Evolutionary conservation across 108 stramenopile genomes (phyloP), one percentile per base, ranked within the genome.

Genomic region (Hondaea fermentalgiana): DNA sequence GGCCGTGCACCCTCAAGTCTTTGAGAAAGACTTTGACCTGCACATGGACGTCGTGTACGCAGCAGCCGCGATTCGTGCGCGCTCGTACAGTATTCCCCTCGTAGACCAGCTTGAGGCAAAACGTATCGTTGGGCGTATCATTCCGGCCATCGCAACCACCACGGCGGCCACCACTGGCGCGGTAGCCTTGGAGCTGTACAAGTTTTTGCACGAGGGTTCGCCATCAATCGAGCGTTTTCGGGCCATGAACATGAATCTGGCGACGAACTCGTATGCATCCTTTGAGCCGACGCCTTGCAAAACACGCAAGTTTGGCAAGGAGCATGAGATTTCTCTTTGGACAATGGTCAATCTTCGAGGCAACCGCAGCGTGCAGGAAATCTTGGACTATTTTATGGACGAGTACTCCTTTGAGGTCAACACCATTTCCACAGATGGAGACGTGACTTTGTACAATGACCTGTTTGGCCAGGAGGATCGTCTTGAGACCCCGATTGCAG

Each of bases 1-100:
- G 92, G 76, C n/a, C 19, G 60, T 92, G 25, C 17, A 19, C 89
- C 88, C 89, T 51, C 89, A 53, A 58, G 89, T 59, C 59, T 94
- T 94, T 53, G 93, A 93, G 57, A 94, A 94, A 90, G 94, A 92
- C 28, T 88, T 92, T 49, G 93, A 90, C 59, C 60, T 91, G 17
- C 93, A 93, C 91, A 59, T 93, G n/a, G 92, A 72, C 59, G 91
- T 92, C 60, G 49, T 93, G 21, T 83, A 83, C 45, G 87, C 87
- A 17, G 58, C 87, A 5, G 58, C 42, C 45, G 58, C 59, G 35
- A 87, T 58, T 19, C 90, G 93, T 21, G 92, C 91, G 10, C 44
- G 35, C 44, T 72, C 57, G 45, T 94, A 93, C 89, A 88, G 89
- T 21, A 92, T 94, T 49, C 90, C 90, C 21, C 45, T 23, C 10